Evolutionary conservation across 2,329 filamentous ascomycete genomes (phyloP).

Genomic region (Ilyonectria sp.): DNA sequence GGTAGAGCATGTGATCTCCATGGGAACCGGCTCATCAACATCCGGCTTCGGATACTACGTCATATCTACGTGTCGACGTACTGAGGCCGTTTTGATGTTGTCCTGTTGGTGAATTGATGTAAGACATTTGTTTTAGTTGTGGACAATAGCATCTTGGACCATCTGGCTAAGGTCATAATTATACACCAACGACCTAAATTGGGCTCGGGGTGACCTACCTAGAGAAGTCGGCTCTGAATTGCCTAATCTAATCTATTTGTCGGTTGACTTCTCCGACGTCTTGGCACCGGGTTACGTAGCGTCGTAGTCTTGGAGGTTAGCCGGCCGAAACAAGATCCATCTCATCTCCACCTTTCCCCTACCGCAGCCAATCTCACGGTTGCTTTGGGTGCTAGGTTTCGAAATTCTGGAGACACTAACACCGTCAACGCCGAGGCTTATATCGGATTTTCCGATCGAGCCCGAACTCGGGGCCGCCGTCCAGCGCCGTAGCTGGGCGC

Average conservation of each 20-base stretch:
- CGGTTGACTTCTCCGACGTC: neutral
- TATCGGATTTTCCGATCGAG: conserved; percentile 17
- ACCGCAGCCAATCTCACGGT: conserved; percentile 12
- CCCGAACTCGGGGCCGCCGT: conserved; percentile 22
- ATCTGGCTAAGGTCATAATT: too few species aligned
- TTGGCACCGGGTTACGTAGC: neutral
- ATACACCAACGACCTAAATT: too few species aligned
- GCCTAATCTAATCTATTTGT: neutral
- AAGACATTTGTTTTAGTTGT: too few species aligned
- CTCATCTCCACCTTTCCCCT: conserved; percentile 1
- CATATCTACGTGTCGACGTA: too few species aligned
- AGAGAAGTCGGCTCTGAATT: neutral
- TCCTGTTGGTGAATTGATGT: too few species aligned
- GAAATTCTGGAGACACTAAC: conserved; percentile 13
- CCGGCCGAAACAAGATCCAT: conserved; percentile 2
- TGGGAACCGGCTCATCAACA: too few species aligned
- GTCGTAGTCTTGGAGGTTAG: neutral
- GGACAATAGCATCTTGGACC: too few species aligned
- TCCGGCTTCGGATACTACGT: too few species aligned
- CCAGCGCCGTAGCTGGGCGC: conserved; percentile 18
- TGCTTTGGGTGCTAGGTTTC: neutral
- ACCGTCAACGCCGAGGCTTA: conserved; percentile 14
- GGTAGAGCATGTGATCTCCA: too few species aligned
- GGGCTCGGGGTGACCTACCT: neutral
- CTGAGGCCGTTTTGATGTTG: too few species aligned